Conservation (phyloP, 345 rosid genomes). For the Rubroshorea leprosula region DNA sequence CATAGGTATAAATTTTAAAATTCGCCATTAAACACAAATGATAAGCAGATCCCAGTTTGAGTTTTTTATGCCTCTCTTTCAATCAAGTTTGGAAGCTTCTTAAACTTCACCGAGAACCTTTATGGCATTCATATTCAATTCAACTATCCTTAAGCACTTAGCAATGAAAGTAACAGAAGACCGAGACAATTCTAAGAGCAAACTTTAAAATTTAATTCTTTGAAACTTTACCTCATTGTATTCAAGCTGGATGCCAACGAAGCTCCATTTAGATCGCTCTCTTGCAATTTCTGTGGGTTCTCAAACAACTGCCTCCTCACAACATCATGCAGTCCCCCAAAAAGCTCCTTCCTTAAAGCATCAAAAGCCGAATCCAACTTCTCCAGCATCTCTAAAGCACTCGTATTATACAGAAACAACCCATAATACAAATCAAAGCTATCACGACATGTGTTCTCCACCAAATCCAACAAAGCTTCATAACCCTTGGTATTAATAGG, state of each 20-base stretch:
- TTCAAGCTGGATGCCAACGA: slow-evolving; percentile 3
- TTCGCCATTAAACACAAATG: too few relatives aligned
- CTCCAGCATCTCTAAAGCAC: slow-evolving; percentile 61
- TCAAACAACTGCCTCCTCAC: slow-evolving; percentile 42
- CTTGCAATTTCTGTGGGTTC: slow-evolving; percentile 2
- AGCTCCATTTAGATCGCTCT: slow-evolving; percentile 1
- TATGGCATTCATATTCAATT: neutral
- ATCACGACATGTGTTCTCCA: slow-evolving; percentile 47
- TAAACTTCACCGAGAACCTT: neutral
- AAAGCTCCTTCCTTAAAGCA: slow-evolving; percentile 48
- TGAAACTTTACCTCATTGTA: slow-evolving; percentile 13
- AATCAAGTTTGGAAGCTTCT: neutral
- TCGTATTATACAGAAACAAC: slow-evolving; percentile 57
- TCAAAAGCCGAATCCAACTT: slow-evolving; percentile 59
- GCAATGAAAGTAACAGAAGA: neutral
- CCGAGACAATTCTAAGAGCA: neutral
- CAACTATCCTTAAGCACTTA: neutral
- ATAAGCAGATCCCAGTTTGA: too few relatives aligned
- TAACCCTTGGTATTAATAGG: slow-evolving; percentile 54
- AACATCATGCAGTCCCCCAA: slow-evolving; percentile 44
- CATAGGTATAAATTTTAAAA: too few relatives aligned
- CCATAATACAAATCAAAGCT: slow-evolving; percentile 81
- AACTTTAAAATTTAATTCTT: neutral
- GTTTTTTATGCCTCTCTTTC: too few relatives aligned
- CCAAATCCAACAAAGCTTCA: slow-evolving; percentile 44